Conservation (phyloP, 2,329 filamentous ascomycete species). For the Aspergillus sergii region DNA sequence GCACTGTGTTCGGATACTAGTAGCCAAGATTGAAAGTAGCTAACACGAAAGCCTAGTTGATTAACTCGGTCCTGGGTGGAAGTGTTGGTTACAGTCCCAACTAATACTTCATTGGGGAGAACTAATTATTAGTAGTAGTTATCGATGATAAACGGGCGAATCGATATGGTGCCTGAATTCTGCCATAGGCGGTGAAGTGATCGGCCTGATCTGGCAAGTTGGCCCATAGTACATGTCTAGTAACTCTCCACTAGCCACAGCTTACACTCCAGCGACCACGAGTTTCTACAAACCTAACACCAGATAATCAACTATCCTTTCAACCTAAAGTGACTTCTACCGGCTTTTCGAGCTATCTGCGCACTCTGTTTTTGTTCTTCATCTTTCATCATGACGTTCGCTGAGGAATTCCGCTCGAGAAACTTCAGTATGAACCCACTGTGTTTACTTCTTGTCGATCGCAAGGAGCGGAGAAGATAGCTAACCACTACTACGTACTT, state of each 20-base stretch:
- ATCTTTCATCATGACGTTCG: slow-evolving; percentile 55
- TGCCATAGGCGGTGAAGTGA: slow-evolving; percentile 27
- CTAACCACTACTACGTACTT: slow-evolving; percentile 30
- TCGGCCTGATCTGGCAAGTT: slow-evolving; percentile 25
- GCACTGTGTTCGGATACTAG: neutral
- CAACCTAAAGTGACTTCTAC: neutral
- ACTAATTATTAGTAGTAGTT: neutral
- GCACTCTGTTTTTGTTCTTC: neutral
- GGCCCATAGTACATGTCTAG: slow-evolving; percentile 25
- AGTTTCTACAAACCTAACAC: neutral
- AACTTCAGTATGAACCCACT: slow-evolving; percentile 63
- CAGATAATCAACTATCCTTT: neutral
- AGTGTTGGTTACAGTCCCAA: neutral
- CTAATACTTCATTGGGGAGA: neutral
- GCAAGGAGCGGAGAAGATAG: slow-evolving; percentile 18
- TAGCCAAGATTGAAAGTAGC: neutral
- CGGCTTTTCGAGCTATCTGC: neutral
- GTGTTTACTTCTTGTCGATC: slow-evolving; percentile 20
- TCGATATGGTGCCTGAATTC: slow-evolving; percentile 14
- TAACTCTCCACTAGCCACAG: slow-evolving; percentile 15
- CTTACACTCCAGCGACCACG: slow-evolving; percentile 1
- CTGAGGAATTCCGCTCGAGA: slow-evolving; percentile 64
- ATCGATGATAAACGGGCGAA: slow-evolving; percentile 1
- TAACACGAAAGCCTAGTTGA: no score
- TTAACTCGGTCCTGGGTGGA: neutral